These are phyloP conservation scores for Artemisia princeps DNA, from an alignment of 140 eudicot species.

Conservation along the genomic window DNA sequence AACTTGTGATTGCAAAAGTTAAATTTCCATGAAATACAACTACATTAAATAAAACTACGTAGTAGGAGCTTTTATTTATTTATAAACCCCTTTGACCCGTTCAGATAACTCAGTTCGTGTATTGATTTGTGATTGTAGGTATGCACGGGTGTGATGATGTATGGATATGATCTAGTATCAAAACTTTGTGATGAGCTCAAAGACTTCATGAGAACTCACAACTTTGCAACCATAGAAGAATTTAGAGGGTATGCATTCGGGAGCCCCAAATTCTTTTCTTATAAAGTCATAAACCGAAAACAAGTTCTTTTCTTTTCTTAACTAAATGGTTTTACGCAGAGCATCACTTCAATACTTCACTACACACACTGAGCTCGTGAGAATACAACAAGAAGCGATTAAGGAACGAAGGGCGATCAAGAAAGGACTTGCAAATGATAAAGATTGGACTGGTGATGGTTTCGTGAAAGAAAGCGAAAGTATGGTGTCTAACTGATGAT, in stretches of 20 bases:
- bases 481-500: constrained; percentile 77
- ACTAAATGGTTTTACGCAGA: constrained; percentile 31
- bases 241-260: constrained; percentile 74
- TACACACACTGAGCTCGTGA: constrained; percentile 78
- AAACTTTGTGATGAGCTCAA: constrained; percentile 80
- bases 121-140: constrained; percentile 42
- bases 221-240: constrained; percentile 83
- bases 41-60: too few species aligned
- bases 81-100: not conserved
- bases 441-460: constrained; percentile 99
- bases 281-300: not conserved
- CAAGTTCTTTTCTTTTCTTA: not conserved
- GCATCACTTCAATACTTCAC: constrained; percentile 80
- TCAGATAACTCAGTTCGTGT: not conserved
- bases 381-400: constrained; percentile 81
- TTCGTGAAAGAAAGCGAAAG: constrained; percentile 89
- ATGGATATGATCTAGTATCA: constrained; percentile 72
- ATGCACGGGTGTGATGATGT: constrained; percentile 98
- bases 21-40: too few species aligned
- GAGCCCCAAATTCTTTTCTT: not conserved
- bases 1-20: not conserved
- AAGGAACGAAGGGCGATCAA: constrained; percentile 55
- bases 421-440: constrained; percentile 76
- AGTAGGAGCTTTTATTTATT: too few species aligned
- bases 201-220: constrained; percentile 91